Evolutionary conservation across 2,329 filamentous ascomycete genomes (phyloP), one percentile per base, ranked within the genome.

Genomic region (Xylariomycetidae sp.): DNA sequence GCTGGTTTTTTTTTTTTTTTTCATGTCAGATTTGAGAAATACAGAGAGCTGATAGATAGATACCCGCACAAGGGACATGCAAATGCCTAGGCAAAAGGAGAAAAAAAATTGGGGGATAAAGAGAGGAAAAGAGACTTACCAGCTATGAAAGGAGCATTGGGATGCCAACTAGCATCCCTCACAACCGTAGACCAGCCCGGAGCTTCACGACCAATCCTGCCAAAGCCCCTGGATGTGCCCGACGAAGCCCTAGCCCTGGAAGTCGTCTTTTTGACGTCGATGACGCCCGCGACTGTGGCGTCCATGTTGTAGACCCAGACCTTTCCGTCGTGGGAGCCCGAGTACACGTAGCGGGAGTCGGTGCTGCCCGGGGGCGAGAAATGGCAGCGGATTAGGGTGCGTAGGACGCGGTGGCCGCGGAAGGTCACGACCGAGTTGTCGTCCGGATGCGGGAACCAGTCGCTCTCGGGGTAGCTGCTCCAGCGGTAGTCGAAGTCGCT

Each of bases 401-500:
- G 83, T 40, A 94, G 73, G 10, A 98, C 88, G 42, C 76, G 77
- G 62, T 98, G 92, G 8, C 90, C 90, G 16, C 88, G 79, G 70
- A 94, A 97, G 0, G 90, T 96, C 29, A 97, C 92, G 3, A 96
- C 67, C 1, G 85, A 94, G 65, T 90, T 94, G 60, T 97, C 92
- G 50, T 88, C 63, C 0, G 83, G 84, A 57, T 96, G 83, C 2
- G 80, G 79, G 38, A 77, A 76, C 69, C 79, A 87, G 48, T 78
- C 66, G 15, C 72, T 63, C 7, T 78, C 73, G 48, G 82, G 70
- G 57, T 85, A 89, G 9, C 64, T 64, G 31, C 76, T 74, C 57
- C 74, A 79, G 11, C 86, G 78, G 58, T 90, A 92, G 57, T 92
- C 86, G 52, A 86, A 90, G 40, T 73, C 69, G 27, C 72, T 77